phyloP scores from a whole-genome alignment of 2,329 filamentous ascomycete genomes.

The Macroventuria anomochaeta region DNA sequence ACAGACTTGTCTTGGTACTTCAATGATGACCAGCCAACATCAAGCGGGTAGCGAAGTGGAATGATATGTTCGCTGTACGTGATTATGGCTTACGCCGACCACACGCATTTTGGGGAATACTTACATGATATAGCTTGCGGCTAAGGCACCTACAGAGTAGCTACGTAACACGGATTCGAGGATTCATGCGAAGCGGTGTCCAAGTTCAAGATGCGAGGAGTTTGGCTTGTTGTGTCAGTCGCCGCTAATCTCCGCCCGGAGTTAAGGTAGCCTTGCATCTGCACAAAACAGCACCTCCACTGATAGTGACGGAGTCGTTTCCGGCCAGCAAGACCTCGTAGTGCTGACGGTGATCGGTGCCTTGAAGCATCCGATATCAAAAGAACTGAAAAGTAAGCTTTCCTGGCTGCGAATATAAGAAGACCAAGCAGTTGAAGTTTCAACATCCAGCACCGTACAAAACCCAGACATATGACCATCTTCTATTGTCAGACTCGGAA shows the following conservation, averaged over 20 bases:
- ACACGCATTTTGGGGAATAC: no score
- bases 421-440: neutral
- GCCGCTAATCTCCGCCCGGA: neutral
- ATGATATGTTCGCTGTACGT: neutral
- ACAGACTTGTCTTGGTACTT: constrained; percentile 27
- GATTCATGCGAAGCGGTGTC: neutral
- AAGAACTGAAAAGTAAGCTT: neutral
- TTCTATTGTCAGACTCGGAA: neutral
- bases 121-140: no score
- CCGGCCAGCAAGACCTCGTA: neutral
- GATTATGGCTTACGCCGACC: neutral
- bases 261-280: neutral
- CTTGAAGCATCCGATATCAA: neutral
- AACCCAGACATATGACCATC: neutral
- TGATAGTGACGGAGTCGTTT: neutral
- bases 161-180: neutral
- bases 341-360: neutral
- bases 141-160: neutral
- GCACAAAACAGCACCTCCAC: neutral
- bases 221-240: neutral
- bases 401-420: neutral
- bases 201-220: neutral
- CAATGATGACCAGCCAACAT: neutral
- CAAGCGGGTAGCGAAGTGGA: neutral
- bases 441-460: no score